Evolutionary conservation across 192 early-diverging fungal species (phyloP).

Genomic region (Podila horticola): DNA sequence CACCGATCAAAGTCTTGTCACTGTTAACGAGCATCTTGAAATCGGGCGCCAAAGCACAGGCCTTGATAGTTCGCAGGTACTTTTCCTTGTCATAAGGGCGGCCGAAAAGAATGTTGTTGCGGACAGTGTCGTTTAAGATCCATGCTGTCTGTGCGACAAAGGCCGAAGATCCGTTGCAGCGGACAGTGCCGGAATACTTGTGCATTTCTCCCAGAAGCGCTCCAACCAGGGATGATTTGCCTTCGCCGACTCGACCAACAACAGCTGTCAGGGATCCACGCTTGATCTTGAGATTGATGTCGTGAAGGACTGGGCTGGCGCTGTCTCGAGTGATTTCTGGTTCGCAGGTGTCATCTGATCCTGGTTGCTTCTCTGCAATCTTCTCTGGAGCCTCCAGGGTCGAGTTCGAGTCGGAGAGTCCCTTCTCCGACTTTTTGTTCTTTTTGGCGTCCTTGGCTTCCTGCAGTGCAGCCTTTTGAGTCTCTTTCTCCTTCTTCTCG

Average conservation of each 20-base stretch:
- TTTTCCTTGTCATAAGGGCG: slow-evolving; percentile 73
- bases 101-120: slow-evolving; percentile 95
- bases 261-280: slow-evolving; percentile 58
- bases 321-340: neutral
- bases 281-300: slow-evolving; percentile 55
- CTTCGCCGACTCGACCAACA: slow-evolving; percentile 63
- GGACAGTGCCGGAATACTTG: slow-evolving; percentile 34
- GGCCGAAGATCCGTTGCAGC: slow-evolving; percentile 28
- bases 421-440: slow-evolving; percentile 7
- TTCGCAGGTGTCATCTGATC: neutral
- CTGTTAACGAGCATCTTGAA: slow-evolving; percentile 84
- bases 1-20: slow-evolving; percentile 94
- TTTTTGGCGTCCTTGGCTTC: slow-evolving; percentile 16
- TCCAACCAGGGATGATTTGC: slow-evolving; percentile 63
- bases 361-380: no score
- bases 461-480: neutral
- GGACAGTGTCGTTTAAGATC: slow-evolving; percentile 93
- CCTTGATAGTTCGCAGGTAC: slow-evolving; percentile 65
- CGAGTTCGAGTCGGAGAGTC: neutral
- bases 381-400: no score
- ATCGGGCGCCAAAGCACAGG: slow-evolving; percentile 89
- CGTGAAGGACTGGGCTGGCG: slow-evolving; percentile 37
- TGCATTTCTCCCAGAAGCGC: slow-evolving; percentile 66
- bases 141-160: slow-evolving; percentile 75
- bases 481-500: slow-evolving; percentile 28